Conservation (phyloP, 2,329 filamentous ascomycete genomes). For the Aspergillus thermomutatus region DNA sequence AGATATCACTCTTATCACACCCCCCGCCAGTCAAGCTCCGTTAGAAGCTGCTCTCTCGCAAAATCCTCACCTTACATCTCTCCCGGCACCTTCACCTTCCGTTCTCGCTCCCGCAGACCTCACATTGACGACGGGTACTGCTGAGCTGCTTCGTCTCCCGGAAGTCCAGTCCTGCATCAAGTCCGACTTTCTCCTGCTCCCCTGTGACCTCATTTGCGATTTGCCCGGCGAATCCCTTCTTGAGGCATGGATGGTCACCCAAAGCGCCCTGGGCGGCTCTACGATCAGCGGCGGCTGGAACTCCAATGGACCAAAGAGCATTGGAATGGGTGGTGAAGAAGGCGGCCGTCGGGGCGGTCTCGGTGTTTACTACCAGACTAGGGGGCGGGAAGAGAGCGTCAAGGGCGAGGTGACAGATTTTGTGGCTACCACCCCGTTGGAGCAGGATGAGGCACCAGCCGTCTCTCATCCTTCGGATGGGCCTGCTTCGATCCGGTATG, state of each 20-base stretch:
- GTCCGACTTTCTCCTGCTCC: slow-evolving; percentile 83
- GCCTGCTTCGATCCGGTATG: slow-evolving; percentile 61
- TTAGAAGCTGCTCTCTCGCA: slow-evolving; percentile 47
- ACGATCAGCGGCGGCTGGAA: slow-evolving; percentile 45
- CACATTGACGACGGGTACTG: slow-evolving; percentile 82
- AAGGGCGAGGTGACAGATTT: slow-evolving; percentile 95
- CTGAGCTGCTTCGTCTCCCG: slow-evolving; percentile 78
- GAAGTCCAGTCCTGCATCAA: slow-evolving; percentile 77
- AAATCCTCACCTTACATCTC: slow-evolving; percentile 49
- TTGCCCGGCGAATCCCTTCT: slow-evolving; percentile 77
- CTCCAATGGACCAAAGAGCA: slow-evolving; percentile 42
- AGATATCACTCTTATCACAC: slow-evolving; percentile 49
- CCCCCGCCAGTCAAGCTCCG: slow-evolving; percentile 41
- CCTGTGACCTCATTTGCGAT: slow-evolving; percentile 91
- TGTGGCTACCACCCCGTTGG: slow-evolving; percentile 70
- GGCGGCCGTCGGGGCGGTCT: slow-evolving; percentile 71
- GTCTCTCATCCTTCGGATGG: slow-evolving; percentile 52
- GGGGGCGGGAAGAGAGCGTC: slow-evolving; percentile 64
- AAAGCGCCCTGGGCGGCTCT: slow-evolving; percentile 64
- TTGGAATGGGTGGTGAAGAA: slow-evolving; percentile 52
- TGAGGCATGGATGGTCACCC: slow-evolving; percentile 88
- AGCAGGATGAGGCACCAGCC: slow-evolving; percentile 47
- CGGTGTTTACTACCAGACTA: slow-evolving; percentile 88
- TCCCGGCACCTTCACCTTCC: slow-evolving; percentile 53
- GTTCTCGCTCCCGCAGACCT: slow-evolving; percentile 75